Evolutionary conservation across 768 basidiomycete genomes (phyloP).

Genomic region (Boletus pseudopeckii): DNA sequence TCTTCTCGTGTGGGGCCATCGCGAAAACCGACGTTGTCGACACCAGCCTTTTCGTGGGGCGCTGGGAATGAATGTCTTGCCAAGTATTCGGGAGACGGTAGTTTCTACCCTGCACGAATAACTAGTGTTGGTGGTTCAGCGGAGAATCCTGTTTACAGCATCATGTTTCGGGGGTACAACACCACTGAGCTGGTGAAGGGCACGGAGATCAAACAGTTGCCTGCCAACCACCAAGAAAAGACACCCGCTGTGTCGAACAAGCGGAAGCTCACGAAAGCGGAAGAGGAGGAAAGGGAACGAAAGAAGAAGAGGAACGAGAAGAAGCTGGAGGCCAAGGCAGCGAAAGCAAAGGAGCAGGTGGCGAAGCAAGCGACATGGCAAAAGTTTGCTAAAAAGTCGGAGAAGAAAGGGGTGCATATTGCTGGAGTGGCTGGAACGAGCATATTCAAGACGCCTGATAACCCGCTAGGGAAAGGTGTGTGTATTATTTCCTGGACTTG

Average conservation of each 20-base stretch:
- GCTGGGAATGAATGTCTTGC: constrained; percentile 86
- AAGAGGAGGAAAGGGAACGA: constrained; percentile 82
- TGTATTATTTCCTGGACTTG: constrained; percentile 17
- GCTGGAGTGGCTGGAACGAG: constrained; percentile 86
- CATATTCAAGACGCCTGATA: constrained; percentile 93
- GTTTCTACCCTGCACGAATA: constrained; percentile 88
- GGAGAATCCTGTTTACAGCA: constrained; percentile 82
- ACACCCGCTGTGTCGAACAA: constrained; percentile 49
- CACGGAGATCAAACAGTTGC: constrained; percentile 66
- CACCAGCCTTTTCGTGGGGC: constrained; percentile 57
- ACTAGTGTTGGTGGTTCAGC: constrained; percentile 77
- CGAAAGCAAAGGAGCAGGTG: constrained; percentile 85
- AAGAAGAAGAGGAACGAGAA: constrained; percentile 97
- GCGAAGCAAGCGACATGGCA: constrained; percentile 87
- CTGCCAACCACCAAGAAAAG: constrained; percentile 49
- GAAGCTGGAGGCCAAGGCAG: constrained; percentile 77
- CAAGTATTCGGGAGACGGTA: constrained; percentile 79
- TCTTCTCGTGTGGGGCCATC: constrained; percentile 54
- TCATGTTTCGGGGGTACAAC: constrained; percentile 90
- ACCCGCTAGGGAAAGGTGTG: constrained; percentile 81
- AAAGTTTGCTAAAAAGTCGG: constrained; percentile 92
- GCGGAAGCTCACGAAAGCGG: constrained; percentile 73
- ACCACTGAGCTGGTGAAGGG: constrained; percentile 81
- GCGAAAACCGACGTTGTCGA: constrained; percentile 51
- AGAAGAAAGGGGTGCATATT: constrained; percentile 89